phyloP scores from a whole-genome alignment of 2,329 filamentous ascomycete species.

The Zymoseptoria passerinii region DNA sequence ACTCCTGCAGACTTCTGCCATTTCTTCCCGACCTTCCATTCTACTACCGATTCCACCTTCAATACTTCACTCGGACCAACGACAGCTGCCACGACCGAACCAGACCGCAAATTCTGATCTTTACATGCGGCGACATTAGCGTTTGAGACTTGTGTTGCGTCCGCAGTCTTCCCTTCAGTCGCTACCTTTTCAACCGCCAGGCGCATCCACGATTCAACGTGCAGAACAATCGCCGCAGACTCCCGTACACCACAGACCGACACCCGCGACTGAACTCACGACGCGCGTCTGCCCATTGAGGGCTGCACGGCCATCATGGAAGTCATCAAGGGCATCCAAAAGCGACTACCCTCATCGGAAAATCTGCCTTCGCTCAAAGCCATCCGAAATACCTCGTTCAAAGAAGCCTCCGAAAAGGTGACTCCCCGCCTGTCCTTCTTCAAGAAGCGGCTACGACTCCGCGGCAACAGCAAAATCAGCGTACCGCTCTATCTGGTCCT shows the following conservation, averaged over 20 bases:
- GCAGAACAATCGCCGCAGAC: constrained; percentile 1
- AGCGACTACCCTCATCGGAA: constrained; percentile 39
- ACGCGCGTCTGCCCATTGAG: constrained; percentile 12
- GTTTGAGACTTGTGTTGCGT: constrained; percentile 1
- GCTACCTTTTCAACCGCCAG: constrained; percentile 11
- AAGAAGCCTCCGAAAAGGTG: constrained; percentile 35
- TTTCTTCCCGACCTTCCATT: background rate
- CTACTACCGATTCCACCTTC: background rate
- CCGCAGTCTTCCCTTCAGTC: constrained; percentile 9
- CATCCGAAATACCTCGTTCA: constrained; percentile 27
- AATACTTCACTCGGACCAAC: background rate
- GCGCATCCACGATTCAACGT: constrained; percentile 2
- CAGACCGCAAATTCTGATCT: background rate
- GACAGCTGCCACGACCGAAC: background rate
- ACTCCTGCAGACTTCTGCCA: background rate
- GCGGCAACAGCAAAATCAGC: constrained; percentile 84
- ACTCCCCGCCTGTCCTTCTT: constrained; percentile 66
- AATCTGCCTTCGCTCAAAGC: constrained; percentile 38
- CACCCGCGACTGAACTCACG: constrained; percentile 13
- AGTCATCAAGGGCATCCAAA: constrained; percentile 36
- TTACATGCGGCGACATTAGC: constrained; percentile 9
- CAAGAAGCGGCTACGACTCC: constrained; percentile 74
- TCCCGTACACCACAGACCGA: constrained; percentile 1
- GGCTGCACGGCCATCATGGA: constrained; percentile 31
- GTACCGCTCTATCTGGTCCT: constrained; percentile 88